Conservation (phyloP, 208 protist species). For the Trichomonas vaginalis region DNA sequence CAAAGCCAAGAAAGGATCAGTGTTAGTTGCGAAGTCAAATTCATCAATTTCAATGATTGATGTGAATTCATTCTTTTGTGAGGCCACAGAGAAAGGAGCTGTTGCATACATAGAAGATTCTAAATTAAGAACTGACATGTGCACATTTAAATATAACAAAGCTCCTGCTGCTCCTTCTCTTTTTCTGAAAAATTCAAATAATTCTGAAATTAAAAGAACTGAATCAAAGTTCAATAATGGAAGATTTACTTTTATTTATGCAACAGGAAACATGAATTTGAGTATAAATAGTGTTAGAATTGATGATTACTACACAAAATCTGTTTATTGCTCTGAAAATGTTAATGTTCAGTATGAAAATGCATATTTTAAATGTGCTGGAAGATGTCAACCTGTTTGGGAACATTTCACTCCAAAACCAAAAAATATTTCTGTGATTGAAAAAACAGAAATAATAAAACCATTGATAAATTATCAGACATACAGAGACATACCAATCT, state of each 20-base stretch:
- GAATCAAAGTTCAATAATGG: neutral
- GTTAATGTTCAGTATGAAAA: neutral
- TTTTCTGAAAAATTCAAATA: neutral
- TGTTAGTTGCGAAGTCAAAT: neutral
- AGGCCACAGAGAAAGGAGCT: neutral
- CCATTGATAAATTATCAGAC: too few species aligned
- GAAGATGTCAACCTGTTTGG: neutral
- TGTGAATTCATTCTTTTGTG: neutral
- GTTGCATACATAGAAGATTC: neutral
- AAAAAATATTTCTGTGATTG: neutral
- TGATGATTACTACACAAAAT: neutral
- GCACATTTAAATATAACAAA: neutral
- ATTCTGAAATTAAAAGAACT: neutral
- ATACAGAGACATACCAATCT: too few species aligned
- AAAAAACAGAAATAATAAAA: too few species aligned
- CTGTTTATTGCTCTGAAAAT: neutral
- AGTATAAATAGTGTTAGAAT: neutral
- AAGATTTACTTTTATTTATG: neutral
- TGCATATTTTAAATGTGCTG: neutral
- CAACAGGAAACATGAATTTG: neutral
- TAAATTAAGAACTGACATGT: neutral
- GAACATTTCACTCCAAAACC: neutral
- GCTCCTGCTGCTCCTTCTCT: neutral
- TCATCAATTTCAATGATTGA: neutral
- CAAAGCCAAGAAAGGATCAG: neutral